phyloP scores from a whole-genome alignment of 192 early-diverging fungal genomes.

The Helicostylum pulchrum region DNA sequence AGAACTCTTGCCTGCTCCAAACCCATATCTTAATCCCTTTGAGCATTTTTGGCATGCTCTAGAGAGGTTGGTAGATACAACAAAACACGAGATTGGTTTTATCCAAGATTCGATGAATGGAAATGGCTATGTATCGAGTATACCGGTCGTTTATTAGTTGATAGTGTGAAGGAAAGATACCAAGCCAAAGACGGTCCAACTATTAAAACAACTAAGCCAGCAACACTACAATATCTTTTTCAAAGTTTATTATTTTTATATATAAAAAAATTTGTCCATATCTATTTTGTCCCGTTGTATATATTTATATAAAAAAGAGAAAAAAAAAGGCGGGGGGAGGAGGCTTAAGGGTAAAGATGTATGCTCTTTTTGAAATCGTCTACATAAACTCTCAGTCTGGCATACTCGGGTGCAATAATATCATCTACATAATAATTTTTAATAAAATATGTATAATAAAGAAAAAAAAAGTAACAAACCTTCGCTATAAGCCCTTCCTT shows the following conservation, averaged over 20 bases:
- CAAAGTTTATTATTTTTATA: background rate
- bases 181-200: too few relatives aligned
- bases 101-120: too few relatives aligned
- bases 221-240: too few relatives aligned
- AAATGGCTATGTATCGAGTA: too few relatives aligned
- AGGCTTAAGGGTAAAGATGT: constrained; percentile 20
- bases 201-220: too few relatives aligned
- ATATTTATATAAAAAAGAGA: background rate
- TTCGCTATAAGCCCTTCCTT: constrained; percentile 31
- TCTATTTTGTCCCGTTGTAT: background rate
- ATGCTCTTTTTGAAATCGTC: constrained; percentile 31
- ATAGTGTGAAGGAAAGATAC: too few relatives aligned
- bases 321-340: constrained; percentile 1
- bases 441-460: background rate
- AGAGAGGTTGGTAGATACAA: too few relatives aligned
- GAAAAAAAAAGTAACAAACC: constrained; percentile 8
- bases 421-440: constrained; percentile 14
- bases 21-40: too few relatives aligned
- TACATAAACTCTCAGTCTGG: constrained; percentile 21
- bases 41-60: too few relatives aligned
- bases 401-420: constrained; percentile 24
- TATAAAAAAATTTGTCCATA: background rate
- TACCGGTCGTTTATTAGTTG: too few relatives aligned
- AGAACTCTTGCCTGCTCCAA: too few relatives aligned
- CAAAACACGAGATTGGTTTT: too few relatives aligned